Conservation (phyloP, 257 asterid species). For the Solanum lignicaule region DNA sequence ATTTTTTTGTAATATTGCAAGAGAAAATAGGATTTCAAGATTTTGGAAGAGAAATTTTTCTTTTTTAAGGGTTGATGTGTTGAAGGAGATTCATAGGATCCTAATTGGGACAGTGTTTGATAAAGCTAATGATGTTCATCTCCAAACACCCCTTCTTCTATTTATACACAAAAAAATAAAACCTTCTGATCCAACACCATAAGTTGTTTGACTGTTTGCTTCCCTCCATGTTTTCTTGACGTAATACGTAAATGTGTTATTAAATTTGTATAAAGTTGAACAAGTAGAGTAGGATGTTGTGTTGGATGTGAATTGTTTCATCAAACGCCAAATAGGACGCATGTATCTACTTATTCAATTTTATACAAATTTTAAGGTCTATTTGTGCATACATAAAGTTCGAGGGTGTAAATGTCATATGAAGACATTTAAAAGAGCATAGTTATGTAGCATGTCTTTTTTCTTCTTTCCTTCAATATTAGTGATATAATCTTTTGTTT, state of each 20-base stretch:
- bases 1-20: neutral
- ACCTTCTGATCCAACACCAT: neutral
- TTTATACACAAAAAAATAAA: neutral
- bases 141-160: neutral
- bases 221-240: too few species aligned
- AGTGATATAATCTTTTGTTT: neutral
- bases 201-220: neutral
- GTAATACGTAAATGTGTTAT: too few species aligned
- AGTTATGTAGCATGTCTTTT: neutral
- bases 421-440: too few species aligned
- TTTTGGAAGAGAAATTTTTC: neutral
- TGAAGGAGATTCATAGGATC: neutral
- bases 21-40: neutral
- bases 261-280: too few species aligned
- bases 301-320: too few species aligned
- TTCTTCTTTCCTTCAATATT: neutral
- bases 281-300: fast-evolving
- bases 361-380: too few species aligned
- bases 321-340: too few species aligned
- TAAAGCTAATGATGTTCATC: neutral
- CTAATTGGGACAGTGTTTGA: neutral
- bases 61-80: neutral
- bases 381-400: neutral
- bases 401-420: too few species aligned
- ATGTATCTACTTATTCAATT: too few species aligned